Evolutionary conservation across 1,284 basidiomycete genomes (phyloP).

Genomic region (Lentinula novae-zelandiae): DNA sequence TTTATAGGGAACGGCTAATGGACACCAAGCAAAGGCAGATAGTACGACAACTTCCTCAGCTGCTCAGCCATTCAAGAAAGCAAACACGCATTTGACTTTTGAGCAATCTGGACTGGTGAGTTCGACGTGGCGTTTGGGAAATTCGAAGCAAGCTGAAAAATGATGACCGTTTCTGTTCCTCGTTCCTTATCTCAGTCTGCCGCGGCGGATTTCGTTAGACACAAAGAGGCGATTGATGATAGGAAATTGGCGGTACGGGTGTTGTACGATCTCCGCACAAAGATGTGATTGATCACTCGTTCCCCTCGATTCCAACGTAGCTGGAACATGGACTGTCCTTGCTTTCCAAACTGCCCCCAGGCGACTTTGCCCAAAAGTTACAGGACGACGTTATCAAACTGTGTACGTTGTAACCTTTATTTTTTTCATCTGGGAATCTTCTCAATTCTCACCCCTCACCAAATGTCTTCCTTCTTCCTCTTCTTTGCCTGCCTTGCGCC

Average conservation of each 20-base stretch:
- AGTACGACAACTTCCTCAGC: neutral
- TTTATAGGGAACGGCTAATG: neutral
- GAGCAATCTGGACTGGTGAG: conserved; percentile 9
- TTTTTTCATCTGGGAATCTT: no score
- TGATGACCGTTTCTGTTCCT: neutral
- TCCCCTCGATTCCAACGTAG: conserved; percentile 32
- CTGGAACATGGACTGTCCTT: conserved; percentile 65
- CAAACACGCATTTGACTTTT: conserved; percentile 6
- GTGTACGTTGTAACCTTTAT: conserved; percentile 36
- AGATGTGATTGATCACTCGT: conserved; percentile 19
- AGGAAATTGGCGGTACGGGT: conserved; percentile 44
- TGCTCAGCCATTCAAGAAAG: neutral
- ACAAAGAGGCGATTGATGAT: conserved; percentile 64
- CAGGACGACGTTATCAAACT: conserved; percentile 54
- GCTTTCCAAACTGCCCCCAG: conserved; percentile 56
- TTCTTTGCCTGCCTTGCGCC: neutral
- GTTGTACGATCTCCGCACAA: neutral
- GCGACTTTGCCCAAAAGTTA: conserved; percentile 39
- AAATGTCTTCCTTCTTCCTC: neutral
- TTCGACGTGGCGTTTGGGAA: no score
- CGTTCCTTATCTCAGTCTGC: conserved; percentile 35
- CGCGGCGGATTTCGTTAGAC: conserved; percentile 50
- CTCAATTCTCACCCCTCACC: neutral
- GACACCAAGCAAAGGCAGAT: neutral
- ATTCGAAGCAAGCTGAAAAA: neutral